A percentile compares a stretch with the other conserved stretches of the same genome.
These are phyloP conservation scores for Syzygium jambos DNA, from an alignment of 345 rosid genomes.

Conservation along the genomic window DNA sequence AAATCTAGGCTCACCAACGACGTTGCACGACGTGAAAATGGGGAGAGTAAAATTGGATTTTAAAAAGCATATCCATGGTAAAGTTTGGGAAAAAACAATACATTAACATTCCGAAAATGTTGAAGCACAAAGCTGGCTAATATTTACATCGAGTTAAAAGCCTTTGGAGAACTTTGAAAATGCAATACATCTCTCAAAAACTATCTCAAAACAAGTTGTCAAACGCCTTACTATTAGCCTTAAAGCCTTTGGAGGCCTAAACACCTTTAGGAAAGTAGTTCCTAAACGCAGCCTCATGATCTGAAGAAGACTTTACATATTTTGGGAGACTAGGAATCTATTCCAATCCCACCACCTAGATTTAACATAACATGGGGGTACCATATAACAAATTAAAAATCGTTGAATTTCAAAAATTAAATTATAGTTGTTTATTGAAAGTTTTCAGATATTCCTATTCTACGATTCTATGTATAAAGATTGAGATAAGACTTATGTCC, in stretches of 20 bases:
- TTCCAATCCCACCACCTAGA: background rate
- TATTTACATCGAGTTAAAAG: background rate
- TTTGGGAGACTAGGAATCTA: background rate
- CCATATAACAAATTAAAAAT: background rate
- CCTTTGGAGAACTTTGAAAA: background rate
- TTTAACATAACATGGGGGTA: background rate
- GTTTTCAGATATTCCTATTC: background rate
- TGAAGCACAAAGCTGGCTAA: background rate
- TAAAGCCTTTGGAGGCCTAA: background rate
- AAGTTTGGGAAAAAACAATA: background rate
- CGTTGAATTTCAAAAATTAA: background rate
- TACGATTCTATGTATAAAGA: background rate
- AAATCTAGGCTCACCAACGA: fast-evolving
- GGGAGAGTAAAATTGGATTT: background rate
- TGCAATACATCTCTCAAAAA: background rate
- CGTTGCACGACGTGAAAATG: background rate
- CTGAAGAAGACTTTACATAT: background rate
- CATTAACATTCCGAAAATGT: background rate
- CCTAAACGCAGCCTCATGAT: background rate
- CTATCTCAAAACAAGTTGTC: background rate
- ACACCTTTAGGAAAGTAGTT: background rate
- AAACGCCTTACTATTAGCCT: background rate
- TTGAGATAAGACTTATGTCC: background rate
- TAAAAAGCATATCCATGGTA: background rate
- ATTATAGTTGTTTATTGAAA: background rate